Base-by-base conservation (phyloP, 202 grass and related monocot species). In the Setaria italica region DNA sequence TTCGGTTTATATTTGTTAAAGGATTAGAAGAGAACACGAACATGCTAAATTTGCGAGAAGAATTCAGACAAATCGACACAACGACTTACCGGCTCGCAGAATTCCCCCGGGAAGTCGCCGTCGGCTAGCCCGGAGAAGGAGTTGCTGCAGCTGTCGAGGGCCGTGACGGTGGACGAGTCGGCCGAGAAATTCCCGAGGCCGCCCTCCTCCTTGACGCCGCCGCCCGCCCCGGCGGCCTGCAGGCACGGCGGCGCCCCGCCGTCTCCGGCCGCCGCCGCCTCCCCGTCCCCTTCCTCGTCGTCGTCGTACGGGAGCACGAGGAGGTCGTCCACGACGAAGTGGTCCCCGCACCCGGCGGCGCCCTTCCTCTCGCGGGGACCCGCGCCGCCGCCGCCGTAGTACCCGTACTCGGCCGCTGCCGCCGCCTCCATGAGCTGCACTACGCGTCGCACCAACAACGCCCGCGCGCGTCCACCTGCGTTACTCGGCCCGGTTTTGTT, bases 91-190 rank as follows among this genome's bases (percentile, higher is more conserved):
- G 90, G 94, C 72, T 97, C 94, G 75, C 85, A 94, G 20, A 99
- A 90, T 67, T 91, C 92, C 65, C 57, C 80, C 10, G 93, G 83
- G 84, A 95, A 90, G 84, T 88, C 80, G 75, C 82, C 89, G 51
- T 92, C 94, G 53, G 75, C 80, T 9, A 94, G 70, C 58, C 92
- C 80, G 53, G 90, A 95, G 78, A 94, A 87, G 50, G 91, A 95
- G 89, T 92, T 92, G 89, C 88, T 88, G 89, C 92, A 94, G 86
- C 89, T 91, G 47, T 91, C 92, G 0, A 91, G 85, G 29, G 87
- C 92, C 41, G 92, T 98, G 79, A 99, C 84, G 58, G 88, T 96
- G 9, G 97, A 99, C 15, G 93, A 94, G 45, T 99, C 90, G 4
- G 50, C 73, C 0, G 96, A 94, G 13, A 77, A 80, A 85, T 94